phyloP scores from a whole-genome alignment of 1,139 yeast genomes.

The Zygoascus sp. region DNA sequence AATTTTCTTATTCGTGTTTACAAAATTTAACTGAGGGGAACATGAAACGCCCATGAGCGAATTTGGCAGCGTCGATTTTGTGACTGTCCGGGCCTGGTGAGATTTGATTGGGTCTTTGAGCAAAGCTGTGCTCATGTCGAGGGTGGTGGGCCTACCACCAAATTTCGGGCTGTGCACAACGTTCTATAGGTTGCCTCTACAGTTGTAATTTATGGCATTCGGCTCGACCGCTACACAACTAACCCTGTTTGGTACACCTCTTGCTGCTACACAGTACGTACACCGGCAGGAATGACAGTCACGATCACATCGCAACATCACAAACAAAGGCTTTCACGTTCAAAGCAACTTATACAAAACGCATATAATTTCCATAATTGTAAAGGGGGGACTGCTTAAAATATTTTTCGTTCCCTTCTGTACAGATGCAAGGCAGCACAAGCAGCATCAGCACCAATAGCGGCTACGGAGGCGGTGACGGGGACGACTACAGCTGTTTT shows the following conservation, averaged over 20 bases:
- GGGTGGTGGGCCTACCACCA: not conserved
- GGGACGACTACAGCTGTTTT: constrained; percentile 37
- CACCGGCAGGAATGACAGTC: not conserved
- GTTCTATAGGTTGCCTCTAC: constrained; percentile 1
- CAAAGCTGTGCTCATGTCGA: not conserved
- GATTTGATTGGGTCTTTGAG: not conserved
- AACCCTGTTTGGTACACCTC: not conserved
- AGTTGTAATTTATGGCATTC: not conserved
- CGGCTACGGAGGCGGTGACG: no score
- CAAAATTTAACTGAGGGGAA: not conserved
- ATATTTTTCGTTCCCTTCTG: no score
- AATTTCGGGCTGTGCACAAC: not conserved
- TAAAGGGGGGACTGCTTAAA: no score
- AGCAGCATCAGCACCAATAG: no score
- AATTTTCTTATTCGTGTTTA: not conserved
- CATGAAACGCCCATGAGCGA: not conserved
- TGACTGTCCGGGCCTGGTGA: not conserved
- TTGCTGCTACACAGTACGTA: not conserved
- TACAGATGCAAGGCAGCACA: no score
- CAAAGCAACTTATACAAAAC: no score
- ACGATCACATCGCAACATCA: no score
- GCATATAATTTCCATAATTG: no score
- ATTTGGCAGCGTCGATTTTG: not conserved
- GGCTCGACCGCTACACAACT: not conserved
- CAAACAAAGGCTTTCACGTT: no score